Conservation (phyloP, 2,329 filamentous ascomycete species). For the Tolypocladium sp. region DNA sequence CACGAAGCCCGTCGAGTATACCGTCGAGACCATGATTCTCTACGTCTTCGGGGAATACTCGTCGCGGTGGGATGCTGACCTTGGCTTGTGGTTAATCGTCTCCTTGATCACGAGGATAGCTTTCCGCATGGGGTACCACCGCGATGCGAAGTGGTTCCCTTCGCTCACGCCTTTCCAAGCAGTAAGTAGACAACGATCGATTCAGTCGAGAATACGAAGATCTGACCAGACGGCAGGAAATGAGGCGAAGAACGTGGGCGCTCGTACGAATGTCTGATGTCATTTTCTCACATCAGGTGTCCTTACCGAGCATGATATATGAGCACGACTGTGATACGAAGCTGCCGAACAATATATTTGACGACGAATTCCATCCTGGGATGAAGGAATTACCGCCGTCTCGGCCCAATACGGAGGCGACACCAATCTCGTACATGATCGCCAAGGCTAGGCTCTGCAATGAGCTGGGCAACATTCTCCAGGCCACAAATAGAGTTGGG, state of each 20-base stretch:
- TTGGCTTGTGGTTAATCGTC: constrained; percentile 53
- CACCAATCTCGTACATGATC: constrained; percentile 72
- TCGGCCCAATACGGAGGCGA: constrained; percentile 59
- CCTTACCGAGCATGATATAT: constrained; percentile 60
- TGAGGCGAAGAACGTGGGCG: constrained; percentile 60
- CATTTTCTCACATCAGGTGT: constrained; percentile 67
- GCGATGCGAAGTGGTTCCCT: constrained; percentile 67
- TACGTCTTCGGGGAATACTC: constrained; percentile 71
- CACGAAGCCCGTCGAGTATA: constrained; percentile 63
- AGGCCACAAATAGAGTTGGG: constrained; percentile 49
- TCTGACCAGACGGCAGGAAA: constrained; percentile 43
- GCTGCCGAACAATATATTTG: constrained; percentile 68
- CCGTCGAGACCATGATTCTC: constrained; percentile 68
- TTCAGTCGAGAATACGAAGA: neutral
- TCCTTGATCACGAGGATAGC: constrained; percentile 47
- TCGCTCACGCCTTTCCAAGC: constrained; percentile 65
- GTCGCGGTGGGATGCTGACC: constrained; percentile 63
- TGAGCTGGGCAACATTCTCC: constrained; percentile 63
- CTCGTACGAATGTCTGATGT: constrained; percentile 65
- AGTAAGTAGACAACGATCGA: constrained; percentile 27
- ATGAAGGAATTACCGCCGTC: constrained; percentile 60
- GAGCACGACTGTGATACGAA: constrained; percentile 67
- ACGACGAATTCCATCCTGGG: constrained; percentile 67
- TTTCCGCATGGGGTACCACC: constrained; percentile 67
- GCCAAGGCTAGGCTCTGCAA: constrained; percentile 59